phyloP scores from a whole-genome alignment of 148 eudicot genomes.

The Rhododendron molle region DNA sequence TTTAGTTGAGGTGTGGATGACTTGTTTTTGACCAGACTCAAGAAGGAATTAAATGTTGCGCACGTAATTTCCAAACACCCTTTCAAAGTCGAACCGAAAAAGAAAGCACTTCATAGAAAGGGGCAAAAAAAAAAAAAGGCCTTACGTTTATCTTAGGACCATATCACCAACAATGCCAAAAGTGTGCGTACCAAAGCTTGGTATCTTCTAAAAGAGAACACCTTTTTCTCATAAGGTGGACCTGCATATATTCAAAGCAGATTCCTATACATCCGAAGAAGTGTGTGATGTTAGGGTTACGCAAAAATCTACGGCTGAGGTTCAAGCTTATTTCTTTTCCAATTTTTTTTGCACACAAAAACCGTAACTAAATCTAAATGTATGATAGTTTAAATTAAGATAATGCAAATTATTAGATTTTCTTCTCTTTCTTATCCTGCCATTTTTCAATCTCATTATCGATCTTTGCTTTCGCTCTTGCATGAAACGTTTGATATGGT shows the following conservation, averaged over 20 bases:
- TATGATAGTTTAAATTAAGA: no score
- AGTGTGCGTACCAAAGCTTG: neutral
- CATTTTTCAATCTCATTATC: neutral
- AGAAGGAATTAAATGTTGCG: no score
- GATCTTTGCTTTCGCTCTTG: no score
- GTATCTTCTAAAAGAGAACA: neutral
- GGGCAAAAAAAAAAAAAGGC: neutral
- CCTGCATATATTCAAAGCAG: neutral
- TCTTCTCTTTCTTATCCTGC: no score
- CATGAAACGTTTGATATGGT: neutral
- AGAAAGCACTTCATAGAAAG: neutral
- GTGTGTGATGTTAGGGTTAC: no score
- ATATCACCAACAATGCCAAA: neutral
- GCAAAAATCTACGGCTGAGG: no score
- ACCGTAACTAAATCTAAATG: no score
- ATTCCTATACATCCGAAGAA: neutral
- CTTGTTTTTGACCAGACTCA: neutral
- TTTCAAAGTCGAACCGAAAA: no score
- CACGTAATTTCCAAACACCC: no score
- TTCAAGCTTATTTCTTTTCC: no score
- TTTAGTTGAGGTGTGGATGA: neutral
- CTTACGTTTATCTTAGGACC: neutral
- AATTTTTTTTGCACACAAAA: no score
- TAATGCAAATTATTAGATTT: no score
- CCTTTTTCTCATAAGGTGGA: neutral